phyloP scores from a whole-genome alignment of 140 eudicot genomes.

The Cichorium intybus region DNA sequence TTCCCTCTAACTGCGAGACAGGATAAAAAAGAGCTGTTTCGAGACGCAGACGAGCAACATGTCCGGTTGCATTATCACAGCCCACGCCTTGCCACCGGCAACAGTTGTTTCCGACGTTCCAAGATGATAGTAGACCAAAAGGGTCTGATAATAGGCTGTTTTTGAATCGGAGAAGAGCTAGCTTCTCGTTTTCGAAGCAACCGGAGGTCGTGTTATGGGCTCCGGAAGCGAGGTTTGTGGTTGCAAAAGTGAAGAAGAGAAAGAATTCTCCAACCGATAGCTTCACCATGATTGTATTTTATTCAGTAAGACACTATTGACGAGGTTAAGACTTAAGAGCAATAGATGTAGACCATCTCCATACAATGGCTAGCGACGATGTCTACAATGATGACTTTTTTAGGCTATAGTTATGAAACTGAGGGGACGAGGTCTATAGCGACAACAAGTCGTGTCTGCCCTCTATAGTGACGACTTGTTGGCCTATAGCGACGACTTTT shows the following conservation, averaged over 20 bases:
- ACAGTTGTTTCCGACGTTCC: conserved; percentile 34
- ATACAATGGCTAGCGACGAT: too few species aligned
- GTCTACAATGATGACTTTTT: too few species aligned
- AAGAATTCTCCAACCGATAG: background rate
- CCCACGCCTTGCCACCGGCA: conserved; percentile 32
- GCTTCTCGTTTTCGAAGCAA: conserved; percentile 25
- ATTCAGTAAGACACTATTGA: background rate
- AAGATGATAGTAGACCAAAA: conserved; percentile 23
- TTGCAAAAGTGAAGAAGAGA: conserved; percentile 25
- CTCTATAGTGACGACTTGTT: too few species aligned
- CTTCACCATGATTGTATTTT: conserved; percentile 6
- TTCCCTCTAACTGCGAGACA: conserved; percentile 13
- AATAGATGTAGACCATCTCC: conserved; percentile 12
- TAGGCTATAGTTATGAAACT: too few species aligned
- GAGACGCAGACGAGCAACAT: conserved; percentile 22
- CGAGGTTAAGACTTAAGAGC: conserved; percentile 4
- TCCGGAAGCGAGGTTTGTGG: background rate
- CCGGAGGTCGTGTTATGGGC: conserved; percentile 1
- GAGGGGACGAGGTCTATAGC: too few species aligned
- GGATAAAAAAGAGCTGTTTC: background rate
- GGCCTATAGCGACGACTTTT: too few species aligned
- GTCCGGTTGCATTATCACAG: conserved; percentile 19
- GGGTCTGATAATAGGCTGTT: conserved; percentile 21
- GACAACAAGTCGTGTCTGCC: too few species aligned
- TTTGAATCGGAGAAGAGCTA: conserved; percentile 30